Percentiles rank a stretch among this genome's conserved stretches.
These are phyloP conservation scores for Aphanomyces cochlioides DNA, from an alignment of 352 stramenopile genomes.

Conservation along the genomic window DNA sequence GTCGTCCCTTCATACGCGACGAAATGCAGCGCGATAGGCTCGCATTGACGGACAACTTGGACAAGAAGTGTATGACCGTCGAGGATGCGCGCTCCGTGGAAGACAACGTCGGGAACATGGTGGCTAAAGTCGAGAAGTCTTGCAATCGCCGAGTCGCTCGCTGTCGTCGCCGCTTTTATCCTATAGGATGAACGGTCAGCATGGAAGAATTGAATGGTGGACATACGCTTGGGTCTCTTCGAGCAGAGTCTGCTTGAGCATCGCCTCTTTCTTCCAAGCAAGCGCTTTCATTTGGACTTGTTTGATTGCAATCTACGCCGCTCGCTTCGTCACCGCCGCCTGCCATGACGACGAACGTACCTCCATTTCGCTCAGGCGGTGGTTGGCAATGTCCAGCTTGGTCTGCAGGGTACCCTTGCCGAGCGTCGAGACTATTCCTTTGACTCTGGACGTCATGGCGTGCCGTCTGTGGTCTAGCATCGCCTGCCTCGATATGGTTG, in stretches of 20 bases:
- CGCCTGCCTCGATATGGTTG: conserved; percentile 44
- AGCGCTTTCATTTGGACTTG: conserved; percentile 18
- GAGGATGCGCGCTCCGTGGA: conserved; percentile 41
- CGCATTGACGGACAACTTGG: conserved; percentile 40
- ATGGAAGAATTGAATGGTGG: no score
- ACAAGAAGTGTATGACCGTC: conserved; percentile 48
- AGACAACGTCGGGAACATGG: conserved; percentile 32
- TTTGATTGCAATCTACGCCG: conserved; percentile 4
- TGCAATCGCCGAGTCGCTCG: background rate
- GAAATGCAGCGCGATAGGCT: conserved; percentile 33
- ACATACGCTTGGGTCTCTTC: background rate
- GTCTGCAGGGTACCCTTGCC: conserved; percentile 58
- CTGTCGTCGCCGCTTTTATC: background rate
- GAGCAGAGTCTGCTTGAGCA: conserved; percentile 9
- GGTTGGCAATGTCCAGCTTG: conserved; percentile 48
- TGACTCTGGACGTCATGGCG: conserved; percentile 52
- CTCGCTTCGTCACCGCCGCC: background rate
- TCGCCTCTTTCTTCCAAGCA: conserved; percentile 12
- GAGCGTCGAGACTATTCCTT: conserved; percentile 51
- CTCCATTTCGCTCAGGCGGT: background rate
- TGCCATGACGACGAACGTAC: background rate
- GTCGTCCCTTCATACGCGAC: conserved; percentile 48
- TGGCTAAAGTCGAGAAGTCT: conserved; percentile 15
- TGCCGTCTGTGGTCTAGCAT: conserved; percentile 51
- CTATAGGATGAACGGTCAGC: background rate